Percentiles rank a stretch among this genome's conserved stretches.
Conservation (phyloP, 768 basidiomycete species). For the Boletus rufocinnamomeus region DNA sequence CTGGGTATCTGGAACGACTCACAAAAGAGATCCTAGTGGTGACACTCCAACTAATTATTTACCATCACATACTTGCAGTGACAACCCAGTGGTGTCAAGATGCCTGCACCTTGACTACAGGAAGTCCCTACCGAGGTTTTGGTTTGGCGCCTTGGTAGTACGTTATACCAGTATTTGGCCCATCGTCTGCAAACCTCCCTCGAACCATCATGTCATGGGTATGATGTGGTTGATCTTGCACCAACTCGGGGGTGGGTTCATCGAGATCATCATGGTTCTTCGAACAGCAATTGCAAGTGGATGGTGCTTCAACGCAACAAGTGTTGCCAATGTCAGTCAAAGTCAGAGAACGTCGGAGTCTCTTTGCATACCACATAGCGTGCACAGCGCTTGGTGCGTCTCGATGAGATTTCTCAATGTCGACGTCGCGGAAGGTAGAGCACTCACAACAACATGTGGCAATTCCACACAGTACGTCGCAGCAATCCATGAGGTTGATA, state of each 20-base stretch:
- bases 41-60: neutral
- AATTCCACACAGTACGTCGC: conserved; percentile 25
- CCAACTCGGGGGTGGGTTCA: conserved; percentile 3
- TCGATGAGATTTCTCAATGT: conserved; percentile 3
- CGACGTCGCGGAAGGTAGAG: neutral
- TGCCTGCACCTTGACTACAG: neutral
- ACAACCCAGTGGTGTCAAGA: neutral
- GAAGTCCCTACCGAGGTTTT: conserved; percentile 8
- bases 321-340: neutral
- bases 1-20: neutral
- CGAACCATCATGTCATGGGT: conserved; percentile 16
- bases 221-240: conserved; percentile 21
- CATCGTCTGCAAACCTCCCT: conserved; percentile 16
- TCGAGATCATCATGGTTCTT: conserved; percentile 10
- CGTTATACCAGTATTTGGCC: neutral
- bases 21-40: neutral
- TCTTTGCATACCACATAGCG: conserved; percentile 17
- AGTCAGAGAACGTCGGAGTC: neutral
- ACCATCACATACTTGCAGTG: neutral
- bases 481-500: conserved; percentile 26
- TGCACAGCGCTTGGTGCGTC: conserved; percentile 9
- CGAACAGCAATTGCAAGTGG: conserved; percentile 19
- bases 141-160: conserved; percentile 24
- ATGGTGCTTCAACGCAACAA: conserved; percentile 9
- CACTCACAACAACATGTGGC: conserved; percentile 25